Evolutionary conservation across 2,329 filamentous ascomycete genomes (phyloP), one percentile per base, ranked within the genome.

Genomic region (Monascus ruber): DNA sequence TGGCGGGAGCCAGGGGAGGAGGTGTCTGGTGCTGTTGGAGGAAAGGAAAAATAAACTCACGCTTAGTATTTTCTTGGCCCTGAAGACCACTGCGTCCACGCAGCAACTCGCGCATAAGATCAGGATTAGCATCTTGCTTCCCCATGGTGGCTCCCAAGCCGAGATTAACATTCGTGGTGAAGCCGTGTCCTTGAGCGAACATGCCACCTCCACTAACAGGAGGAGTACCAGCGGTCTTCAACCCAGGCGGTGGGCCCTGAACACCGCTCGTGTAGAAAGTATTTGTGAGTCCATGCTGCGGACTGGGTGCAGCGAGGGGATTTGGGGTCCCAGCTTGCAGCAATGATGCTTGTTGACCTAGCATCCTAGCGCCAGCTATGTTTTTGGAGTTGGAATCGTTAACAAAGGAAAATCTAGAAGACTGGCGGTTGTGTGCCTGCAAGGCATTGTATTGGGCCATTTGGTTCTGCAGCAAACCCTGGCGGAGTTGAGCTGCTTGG

Each of bases 11-110:
- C 82, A 85, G 83, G 83, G 80, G 81, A 81, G 72, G 81, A 72
- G 83, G 84, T 69, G 81, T 83, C 71, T 85, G 85, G 73, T 88
- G 83, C 65, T 84, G 85, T 69, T 84, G 80, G 70, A 88, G 85
- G 72, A 83, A 85, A 81, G 86, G 85, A 79, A 88, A 83, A 74
- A 86, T 82, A 74, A 83, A 94, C 87, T 94, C 87, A 94, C 87
- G 87, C 86, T 94, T 94, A 79, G 80, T 81, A 67, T 80, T 76
- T 70, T 94, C 87, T 68, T 84, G 81, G 63, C 75, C 73, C 66
- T 86, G 83, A 63, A 73, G 76, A 62, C 75, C 77, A 57, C 75
- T 74, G 56, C 78, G 77, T 58, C 77, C 76, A 56, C 87, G 79
- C 58, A 93, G 75, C 56, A 94, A 71, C 60, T 85, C 84, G 62